phyloP scores from a whole-genome alignment of 177 flowering plant genomes.

The Vitis hybrid region DNA sequence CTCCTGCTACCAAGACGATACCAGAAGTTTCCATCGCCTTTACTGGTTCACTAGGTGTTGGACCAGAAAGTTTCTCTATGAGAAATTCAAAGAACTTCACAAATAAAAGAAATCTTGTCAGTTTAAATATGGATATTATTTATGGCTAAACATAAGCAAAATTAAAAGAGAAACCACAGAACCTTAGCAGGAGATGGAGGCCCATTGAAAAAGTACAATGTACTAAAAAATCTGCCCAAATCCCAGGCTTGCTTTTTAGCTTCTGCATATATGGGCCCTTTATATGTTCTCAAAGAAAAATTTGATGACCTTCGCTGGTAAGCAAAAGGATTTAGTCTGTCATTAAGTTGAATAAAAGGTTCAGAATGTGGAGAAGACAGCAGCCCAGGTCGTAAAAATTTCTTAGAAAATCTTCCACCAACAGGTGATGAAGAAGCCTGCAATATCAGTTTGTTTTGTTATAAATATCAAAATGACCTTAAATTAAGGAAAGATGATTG shows the following conservation, averaged over 20 bases:
- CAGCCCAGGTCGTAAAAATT: conserved; percentile 28
- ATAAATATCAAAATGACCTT: conserved; percentile 10
- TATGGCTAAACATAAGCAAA: not conserved
- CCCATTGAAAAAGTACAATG: conserved; percentile 81
- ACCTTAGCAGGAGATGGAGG: conserved; percentile 96
- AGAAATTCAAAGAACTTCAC: conserved; percentile 75
- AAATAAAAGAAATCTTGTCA: conserved; percentile 20
- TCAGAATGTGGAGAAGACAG: conserved; percentile 39
- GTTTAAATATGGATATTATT: conserved; percentile 6
- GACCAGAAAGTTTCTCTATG: conserved; percentile 55
- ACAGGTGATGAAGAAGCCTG: conserved; percentile 51
- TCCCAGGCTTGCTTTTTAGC: conserved; percentile 75
- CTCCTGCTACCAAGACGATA: conserved; percentile 78
- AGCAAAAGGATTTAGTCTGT: conserved; percentile 25
- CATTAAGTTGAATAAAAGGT: conserved; percentile 56
- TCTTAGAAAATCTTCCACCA: conserved; percentile 30
- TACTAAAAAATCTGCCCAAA: conserved; percentile 83
- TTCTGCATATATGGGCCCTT: conserved; percentile 42
- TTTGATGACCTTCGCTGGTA: conserved; percentile 12
- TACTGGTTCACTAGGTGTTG: conserved; percentile 50
- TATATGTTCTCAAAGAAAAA: conserved; percentile 30
- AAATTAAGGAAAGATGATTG: not conserved
- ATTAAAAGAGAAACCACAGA: conserved; percentile 16
- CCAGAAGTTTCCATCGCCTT: conserved; percentile 70
- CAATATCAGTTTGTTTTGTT: conserved; percentile 12